Evolutionary conservation across 2,329 filamentous ascomycete species (phyloP), one percentile per base, ranked within the genome.

Genomic region (Lachnellula occidentalis): DNA sequence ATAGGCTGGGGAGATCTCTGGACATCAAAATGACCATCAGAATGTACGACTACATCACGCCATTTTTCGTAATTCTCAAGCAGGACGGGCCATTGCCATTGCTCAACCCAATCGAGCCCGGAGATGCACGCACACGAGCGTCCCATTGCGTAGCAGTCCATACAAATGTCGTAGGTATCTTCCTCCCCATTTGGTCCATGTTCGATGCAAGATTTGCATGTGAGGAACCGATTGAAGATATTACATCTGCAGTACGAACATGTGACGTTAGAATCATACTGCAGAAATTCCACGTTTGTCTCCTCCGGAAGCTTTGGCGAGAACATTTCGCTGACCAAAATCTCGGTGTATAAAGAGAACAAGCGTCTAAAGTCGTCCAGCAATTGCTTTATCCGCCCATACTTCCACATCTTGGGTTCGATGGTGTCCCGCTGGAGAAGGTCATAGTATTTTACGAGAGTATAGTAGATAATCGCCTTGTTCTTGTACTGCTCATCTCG

Each of bases 401-500:
- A 65, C 43, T 62, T 64, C 67, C 65, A 68, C 66, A 68, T 83
- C 2, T 74, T 70, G 53, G 69, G 74, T 74, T 67, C 63, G 2
- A 69, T 58, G 1, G 64, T 65, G 48, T 82, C 80, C 48, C 81
- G 74, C 22, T 78, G 74, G 51, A 79, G 74, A 15, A 89, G 78
- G n/a, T 76, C 74, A 58, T 78, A 76, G 68, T 97, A 97, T 65
- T 91, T 94, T 11, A 86, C 75, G 3, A 97, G 77, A 0, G 91
- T 90, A 68, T 86, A 96, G 70, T 92, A 96, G 45, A 96, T 79
- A 55, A 97, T 96, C 5, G 92, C 90, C 70, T 97, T 97, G 74
- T 95, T 96, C 70, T 97, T 97, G 76, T 99, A 99, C 70, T 97
- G 92, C 69, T 99, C 94, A 62, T 99, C 94, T 37, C 94, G 87